Base-by-base conservation (phyloP, 805 yeast species). In the Cyberlindnera sargentensis region DNA sequence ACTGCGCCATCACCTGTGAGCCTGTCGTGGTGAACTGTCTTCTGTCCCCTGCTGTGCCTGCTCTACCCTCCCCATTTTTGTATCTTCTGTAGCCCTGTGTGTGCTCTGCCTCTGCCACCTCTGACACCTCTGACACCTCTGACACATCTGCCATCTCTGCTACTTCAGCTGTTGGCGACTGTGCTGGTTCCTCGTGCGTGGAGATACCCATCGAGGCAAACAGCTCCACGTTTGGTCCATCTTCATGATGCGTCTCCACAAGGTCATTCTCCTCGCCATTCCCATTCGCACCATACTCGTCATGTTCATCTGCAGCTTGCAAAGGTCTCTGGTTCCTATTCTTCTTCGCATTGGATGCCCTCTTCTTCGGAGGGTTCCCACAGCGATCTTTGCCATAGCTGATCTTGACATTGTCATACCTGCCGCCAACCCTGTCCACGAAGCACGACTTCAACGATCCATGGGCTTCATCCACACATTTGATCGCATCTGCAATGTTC, bases 371-470 rank as follows among this genome's bases (percentile, higher is more conserved):
- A 30, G 75, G 86, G 55, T 83, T 83, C 3, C 84, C 95, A 66
- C 95, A 84, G 57, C 95, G 71, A 62, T 84, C 95, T 54, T 82
- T 82, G 37, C 88, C 95, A 62, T 73, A 84, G 40, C 77, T 75
- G 37, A 84, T 77, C 47, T 78, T 77, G 52, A 78, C 76, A 4
- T 70, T 65, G 35, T 54, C 53, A 54, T 84, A 84, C 50, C 70
- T 71, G 30, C 70, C 62, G 46, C 65, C 62, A 32, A 71, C 73
- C 7, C 64, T 59, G 11, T 56, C 61, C 41, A 70, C 70, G 33
- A 73, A 64, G 23, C 58, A 57, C 1, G 58, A 55, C 3, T 63
- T 56, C 20, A 56, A 56, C 6, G 60, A 49, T 47, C 61, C 65
- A 44, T 75, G 75, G 46, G 82, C 78, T 37, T 73, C 72, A 40